Evolutionary conservation across 2,329 filamentous ascomycete species (phyloP).

Genomic region (Mollisia scopiformis): DNA sequence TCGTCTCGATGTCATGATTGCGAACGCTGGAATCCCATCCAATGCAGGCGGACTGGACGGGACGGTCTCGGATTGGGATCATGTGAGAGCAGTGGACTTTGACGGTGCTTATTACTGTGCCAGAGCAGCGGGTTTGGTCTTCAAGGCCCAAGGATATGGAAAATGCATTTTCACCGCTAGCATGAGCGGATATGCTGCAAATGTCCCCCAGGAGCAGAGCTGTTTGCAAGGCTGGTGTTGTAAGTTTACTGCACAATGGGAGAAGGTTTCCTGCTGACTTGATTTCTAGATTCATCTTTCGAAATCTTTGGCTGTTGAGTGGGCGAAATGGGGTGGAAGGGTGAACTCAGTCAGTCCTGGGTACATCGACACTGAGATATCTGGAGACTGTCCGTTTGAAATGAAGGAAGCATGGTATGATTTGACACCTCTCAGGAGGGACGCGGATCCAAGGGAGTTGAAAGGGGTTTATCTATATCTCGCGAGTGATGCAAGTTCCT

Average conservation of each 20-base stretch:
- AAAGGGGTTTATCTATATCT: slow-evolving; percentile 56
- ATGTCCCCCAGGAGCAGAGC: slow-evolving; percentile 78
- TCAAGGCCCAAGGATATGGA: slow-evolving; percentile 62
- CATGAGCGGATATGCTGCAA: slow-evolving; percentile 81
- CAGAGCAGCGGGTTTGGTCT: slow-evolving; percentile 66
- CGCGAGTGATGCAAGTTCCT: slow-evolving; percentile 45
- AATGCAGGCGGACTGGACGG: slow-evolving; percentile 44
- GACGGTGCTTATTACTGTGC: slow-evolving; percentile 76
- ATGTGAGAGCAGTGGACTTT: slow-evolving; percentile 79
- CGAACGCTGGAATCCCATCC: slow-evolving; percentile 75
- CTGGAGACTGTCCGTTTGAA: slow-evolving; percentile 73
- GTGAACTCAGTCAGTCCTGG: slow-evolving; percentile 82
- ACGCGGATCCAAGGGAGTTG: slow-evolving; percentile 43
- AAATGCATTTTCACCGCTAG: slow-evolving; percentile 74
- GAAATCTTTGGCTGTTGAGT: slow-evolving; percentile 79
- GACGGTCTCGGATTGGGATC: slow-evolving; percentile 74
- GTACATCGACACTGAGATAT: slow-evolving; percentile 83
- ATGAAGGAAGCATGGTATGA: slow-evolving; percentile 77
- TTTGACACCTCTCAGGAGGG: slow-evolving; percentile 37
- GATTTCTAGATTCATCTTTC: slow-evolving; percentile 61
- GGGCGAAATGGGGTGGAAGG: slow-evolving; percentile 69
- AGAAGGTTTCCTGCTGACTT: neutral
- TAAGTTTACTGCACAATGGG: neutral
- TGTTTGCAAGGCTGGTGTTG: slow-evolving; percentile 77
- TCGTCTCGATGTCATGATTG: slow-evolving; percentile 70